Evolutionary conservation across 2,329 filamentous ascomycete genomes (phyloP).

Genomic region (Exophiala spinifera): DNA sequence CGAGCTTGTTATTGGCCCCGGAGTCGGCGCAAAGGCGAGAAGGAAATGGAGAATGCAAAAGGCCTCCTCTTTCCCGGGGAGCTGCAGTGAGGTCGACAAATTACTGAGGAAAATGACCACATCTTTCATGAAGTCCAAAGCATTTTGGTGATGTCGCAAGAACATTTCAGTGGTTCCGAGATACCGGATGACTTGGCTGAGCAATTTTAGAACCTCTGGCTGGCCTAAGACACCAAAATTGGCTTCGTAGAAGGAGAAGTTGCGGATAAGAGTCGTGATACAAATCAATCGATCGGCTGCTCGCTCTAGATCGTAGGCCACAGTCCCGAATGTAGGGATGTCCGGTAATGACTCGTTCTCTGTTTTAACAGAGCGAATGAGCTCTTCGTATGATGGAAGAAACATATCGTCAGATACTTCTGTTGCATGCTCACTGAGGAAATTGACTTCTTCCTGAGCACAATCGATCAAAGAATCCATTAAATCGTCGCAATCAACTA

Average conservation of each 20-base stretch:
- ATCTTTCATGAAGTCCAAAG: constrained; percentile 96
- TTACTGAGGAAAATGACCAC: constrained; percentile 86
- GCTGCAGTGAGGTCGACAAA: constrained; percentile 72
- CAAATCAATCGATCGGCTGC: constrained; percentile 85
- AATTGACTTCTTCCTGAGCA: constrained; percentile 81
- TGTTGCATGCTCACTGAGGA: constrained; percentile 77
- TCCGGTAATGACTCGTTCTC: constrained; percentile 73
- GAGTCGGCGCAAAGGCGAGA: constrained; percentile 80
- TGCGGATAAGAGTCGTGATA: constrained; percentile 87
- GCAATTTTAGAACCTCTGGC: constrained; percentile 73
- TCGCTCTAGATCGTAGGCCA: constrained; percentile 77
- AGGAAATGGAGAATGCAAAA: constrained; percentile 83
- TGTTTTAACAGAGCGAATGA: constrained; percentile 70
- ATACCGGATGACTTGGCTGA: constrained; percentile 79
- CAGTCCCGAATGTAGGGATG: constrained; percentile 68
- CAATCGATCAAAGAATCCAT: constrained; percentile 86
- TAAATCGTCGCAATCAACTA: constrained; percentile 79
- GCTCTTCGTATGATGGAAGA: constrained; percentile 81
- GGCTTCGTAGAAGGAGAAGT: constrained; percentile 78
- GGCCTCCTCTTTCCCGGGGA: constrained; percentile 84
- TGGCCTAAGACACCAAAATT: constrained; percentile 76
- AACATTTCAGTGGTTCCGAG: constrained; percentile 87
- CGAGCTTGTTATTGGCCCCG: constrained; percentile 57
- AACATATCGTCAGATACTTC: constrained; percentile 86
- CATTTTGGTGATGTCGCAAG: constrained; percentile 76